A percentile compares a stretch with the other conserved stretches of the same genome.
Evolutionary conservation across 164 flowering plant genomes (phyloP).

Genomic region (Macadamia integrifolia): DNA sequence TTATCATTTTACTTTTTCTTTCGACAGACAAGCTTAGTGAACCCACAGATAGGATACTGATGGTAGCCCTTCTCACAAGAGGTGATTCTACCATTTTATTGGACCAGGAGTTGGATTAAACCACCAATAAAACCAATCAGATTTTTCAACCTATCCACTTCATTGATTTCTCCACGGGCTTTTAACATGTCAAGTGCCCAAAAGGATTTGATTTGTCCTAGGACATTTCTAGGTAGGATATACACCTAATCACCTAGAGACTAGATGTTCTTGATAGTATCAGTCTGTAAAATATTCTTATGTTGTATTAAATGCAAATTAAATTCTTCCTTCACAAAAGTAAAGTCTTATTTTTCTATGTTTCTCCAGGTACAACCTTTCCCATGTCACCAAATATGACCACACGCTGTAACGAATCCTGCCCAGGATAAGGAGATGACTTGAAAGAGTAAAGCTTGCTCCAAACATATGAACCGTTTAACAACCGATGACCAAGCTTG

Average conservation of each 20-base stretch:
- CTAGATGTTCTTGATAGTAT: not conserved
- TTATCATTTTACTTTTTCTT: no score
- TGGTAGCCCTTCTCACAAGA: no score
- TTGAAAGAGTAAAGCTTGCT: conserved; percentile 58
- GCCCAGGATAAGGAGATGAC: conserved; percentile 80
- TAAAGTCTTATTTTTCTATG: not conserved
- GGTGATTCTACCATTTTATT: no score
- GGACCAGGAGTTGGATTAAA: no score
- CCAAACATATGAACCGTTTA: conserved; percentile 53
- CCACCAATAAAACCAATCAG: no score
- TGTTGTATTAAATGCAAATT: not conserved
- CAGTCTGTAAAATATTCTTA: not conserved
- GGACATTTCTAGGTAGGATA: no score
- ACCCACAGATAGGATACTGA: no score
- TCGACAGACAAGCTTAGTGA: no score
- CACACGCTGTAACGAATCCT: conserved; percentile 71
- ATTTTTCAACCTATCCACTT: no score
- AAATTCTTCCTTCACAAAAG: not conserved
- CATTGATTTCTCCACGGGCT: no score
- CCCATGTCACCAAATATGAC: conserved; percentile 87
- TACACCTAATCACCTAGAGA: not conserved
- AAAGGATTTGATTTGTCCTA: no score
- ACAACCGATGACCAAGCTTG: conserved; percentile 62
- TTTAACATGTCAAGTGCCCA: no score
- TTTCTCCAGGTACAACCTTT: conserved; percentile 40